phyloP scores from a whole-genome alignment of 305 asterid genomes.

The Fraxinus floribunda region DNA sequence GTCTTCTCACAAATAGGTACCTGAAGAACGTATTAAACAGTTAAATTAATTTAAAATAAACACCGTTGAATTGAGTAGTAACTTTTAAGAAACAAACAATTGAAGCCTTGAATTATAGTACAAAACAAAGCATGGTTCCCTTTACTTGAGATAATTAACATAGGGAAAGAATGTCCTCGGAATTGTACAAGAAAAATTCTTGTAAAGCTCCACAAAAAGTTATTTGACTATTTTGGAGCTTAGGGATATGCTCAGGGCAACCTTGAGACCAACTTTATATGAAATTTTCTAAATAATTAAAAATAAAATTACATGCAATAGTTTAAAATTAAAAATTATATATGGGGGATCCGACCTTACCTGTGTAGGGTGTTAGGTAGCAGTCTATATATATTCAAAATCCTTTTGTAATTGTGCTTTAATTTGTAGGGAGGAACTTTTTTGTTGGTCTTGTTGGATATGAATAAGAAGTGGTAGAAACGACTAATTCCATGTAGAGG shows the following conservation, averaged over 20 bases:
- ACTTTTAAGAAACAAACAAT: not conserved
- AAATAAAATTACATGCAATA: too few relatives aligned
- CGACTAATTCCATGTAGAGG: too few relatives aligned
- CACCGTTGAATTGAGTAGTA: not conserved
- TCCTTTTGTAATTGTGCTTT: not conserved
- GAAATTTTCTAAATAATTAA: not conserved
- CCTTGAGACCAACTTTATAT: not conserved
- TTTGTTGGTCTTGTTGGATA: not conserved
- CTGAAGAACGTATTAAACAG: not conserved
- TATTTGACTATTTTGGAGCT: not conserved
- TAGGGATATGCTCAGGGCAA: not conserved
- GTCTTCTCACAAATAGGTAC: not conserved
- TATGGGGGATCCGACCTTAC: not conserved
- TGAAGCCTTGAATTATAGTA: not conserved
- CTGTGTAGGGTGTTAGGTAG: not conserved
- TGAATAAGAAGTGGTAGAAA: not conserved
- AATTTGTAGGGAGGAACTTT: not conserved
- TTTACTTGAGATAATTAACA: not conserved
- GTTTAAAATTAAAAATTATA: too few relatives aligned
- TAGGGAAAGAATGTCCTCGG: not conserved
- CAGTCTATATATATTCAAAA: not conserved
- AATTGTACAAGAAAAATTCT: not conserved
- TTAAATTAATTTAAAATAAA: too few relatives aligned
- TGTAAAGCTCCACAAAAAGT: not conserved
- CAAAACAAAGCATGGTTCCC: not conserved